A percentile compares a stretch with the other conserved stretches of the same genome.
Evolutionary conservation across 2,329 filamentous ascomycete species (phyloP).

Genomic region (Didymella pomorum): DNA sequence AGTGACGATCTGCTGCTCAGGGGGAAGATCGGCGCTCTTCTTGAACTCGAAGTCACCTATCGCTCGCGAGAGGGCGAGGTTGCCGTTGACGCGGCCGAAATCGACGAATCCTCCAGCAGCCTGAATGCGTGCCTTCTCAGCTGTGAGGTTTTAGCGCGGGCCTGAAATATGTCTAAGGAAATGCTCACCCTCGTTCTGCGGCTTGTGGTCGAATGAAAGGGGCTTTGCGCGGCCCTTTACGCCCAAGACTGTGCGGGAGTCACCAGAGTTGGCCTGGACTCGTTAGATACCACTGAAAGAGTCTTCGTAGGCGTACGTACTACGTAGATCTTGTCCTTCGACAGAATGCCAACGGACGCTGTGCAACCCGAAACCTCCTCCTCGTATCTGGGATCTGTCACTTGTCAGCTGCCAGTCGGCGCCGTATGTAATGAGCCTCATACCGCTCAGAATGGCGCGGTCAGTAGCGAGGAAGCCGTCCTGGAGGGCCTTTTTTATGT

Average conservation of each 20-base stretch:
- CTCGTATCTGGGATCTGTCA: slow-evolving; percentile 89
- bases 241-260: slow-evolving; percentile 92
- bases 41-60: slow-evolving; percentile 99
- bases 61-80: slow-evolving; percentile 92
- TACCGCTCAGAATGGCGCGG: slow-evolving; percentile 94
- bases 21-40: slow-evolving; percentile 94
- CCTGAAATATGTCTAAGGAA: slow-evolving; percentile 8
- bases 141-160: slow-evolving; percentile 58
- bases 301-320: slow-evolving; percentile 66
- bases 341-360: slow-evolving; percentile 88
- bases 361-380: slow-evolving; percentile 99
- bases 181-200: slow-evolving; percentile 86
- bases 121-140: slow-evolving; percentile 94
- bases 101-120: slow-evolving; percentile 97
- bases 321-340: slow-evolving; percentile 90
- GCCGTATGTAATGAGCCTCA: slow-evolving; percentile 26
- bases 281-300: slow-evolving; percentile 25
- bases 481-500: slow-evolving; percentile 95
- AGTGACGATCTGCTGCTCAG: slow-evolving; percentile 98
- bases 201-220: slow-evolving; percentile 98
- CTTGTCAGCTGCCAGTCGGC: slow-evolving; percentile 38
- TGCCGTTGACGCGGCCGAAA: slow-evolving; percentile 97
- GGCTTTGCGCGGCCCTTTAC: slow-evolving; percentile 98
- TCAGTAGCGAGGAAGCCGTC: slow-evolving; percentile 97
- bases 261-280: slow-evolving; percentile 88